Base-by-base conservation (phyloP, 2,329 filamentous ascomycete genomes). In the Ophiostoma ips region DNA sequence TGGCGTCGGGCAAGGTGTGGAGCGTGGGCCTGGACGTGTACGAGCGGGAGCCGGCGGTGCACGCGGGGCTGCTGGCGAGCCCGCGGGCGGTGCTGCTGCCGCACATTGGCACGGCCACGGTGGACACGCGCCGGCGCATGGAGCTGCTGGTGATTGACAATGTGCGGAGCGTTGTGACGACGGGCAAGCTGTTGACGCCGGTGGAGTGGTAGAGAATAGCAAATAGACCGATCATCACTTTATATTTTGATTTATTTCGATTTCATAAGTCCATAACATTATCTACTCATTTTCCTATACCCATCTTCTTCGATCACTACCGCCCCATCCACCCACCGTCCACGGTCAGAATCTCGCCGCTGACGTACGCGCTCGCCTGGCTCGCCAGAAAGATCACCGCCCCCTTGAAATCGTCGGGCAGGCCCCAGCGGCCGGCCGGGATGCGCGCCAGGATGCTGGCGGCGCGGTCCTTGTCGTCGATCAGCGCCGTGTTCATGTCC, bases 261-360 rank as follows among this genome's bases (percentile, higher is more conserved):
- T 35, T n/a, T 43, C 4, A 28, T 41, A 16, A 8, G 3, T 7
- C 13, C 15, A 16, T 43, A n/a, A 3, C 16, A 31, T 43, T 43
- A 21, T 43, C 13, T 12, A 37, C n/a, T n/a, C n/a, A n/a, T n/a
- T n/a, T n/a, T n/a, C n/a, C n/a, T n/a, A n/a, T n/a, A n/a, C n/a
- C n/a, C n/a, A n/a, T n/a, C n/a, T n/a, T n/a, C n/a, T n/a, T n/a
- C n/a, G n/a, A n/a, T n/a, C n/a, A 9, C 35, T 44, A 94, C 71
- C 87, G 72, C 1, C 85, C 87, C 87, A 94, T 94, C 87, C 87
- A 95, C 11, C 88, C 88, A 8, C 88, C 88, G 65, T 95, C 89
- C 44, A 95, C 85, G 24, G 84, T 82, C 57, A 95, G 62, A 5
- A 87, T 71, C 66, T 94, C 85, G 0, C 88, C 88, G 57, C 76